These are phyloP conservation scores for Wilcoxina mikolae DNA, from an alignment of 495 filamentous ascomycete species.

Conservation along the genomic window DNA sequence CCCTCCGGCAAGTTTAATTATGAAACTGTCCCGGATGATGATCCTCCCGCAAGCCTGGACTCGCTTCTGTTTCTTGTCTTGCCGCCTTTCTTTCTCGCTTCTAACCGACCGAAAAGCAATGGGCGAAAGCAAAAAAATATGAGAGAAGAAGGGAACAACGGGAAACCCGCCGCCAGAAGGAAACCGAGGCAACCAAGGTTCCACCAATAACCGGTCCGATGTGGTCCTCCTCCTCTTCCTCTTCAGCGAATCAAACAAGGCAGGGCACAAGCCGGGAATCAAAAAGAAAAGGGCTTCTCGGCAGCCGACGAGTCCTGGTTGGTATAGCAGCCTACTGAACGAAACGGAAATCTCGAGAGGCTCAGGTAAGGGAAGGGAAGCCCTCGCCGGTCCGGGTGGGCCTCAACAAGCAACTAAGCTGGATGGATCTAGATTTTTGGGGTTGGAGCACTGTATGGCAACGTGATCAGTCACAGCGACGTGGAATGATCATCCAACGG, in stretches of 20 bases:
- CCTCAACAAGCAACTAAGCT: slow-evolving; percentile 1
- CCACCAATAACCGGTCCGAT: not conserved
- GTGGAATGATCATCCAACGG: not conserved
- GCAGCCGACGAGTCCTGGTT: not conserved
- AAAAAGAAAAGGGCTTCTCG: not conserved
- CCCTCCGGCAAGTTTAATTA: not conserved
- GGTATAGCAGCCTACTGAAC: no score
- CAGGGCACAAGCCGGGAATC: not conserved
- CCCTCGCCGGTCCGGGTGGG: no score
- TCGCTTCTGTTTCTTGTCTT: not conserved
- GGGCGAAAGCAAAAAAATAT: not conserved
- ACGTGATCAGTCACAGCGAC: not conserved
- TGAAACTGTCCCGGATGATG: not conserved
- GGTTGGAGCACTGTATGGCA: not conserved
- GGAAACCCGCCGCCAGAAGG: no score
- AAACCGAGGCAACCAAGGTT: not conserved
- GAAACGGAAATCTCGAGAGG: no score
- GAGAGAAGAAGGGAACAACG: not conserved
- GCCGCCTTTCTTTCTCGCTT: not conserved
- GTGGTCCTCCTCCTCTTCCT: not conserved
- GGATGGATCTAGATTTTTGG: not conserved
- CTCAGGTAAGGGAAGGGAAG: no score
- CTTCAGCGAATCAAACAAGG: not conserved
- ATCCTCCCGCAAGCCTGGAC: not conserved
- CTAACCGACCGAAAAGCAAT: not conserved